Base-by-base conservation (phyloP, 768 basidiomycete species). In the Pulveroboletus sp. region DNA sequence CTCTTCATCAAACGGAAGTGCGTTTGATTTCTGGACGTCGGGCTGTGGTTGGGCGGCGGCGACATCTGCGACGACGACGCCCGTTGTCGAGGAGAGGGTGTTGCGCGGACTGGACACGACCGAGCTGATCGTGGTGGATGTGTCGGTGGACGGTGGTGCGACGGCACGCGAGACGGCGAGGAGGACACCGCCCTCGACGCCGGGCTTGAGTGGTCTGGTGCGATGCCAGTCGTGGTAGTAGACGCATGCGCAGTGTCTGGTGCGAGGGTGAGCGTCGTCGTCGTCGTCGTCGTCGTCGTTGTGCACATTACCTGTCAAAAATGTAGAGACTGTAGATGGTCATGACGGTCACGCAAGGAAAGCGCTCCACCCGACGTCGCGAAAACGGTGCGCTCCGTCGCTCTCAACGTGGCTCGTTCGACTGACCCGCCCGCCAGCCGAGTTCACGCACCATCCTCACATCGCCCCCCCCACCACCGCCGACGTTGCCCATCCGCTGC, bases 221-320 rank as follows among this genome's bases (percentile, higher is more conserved):
- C 91, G 82, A 59, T 94, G 86, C 90, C 92, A 95, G 66, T 95
- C 91, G 56, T 97, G 92, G 66, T 97, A 97, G 72, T 95, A 97
- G 39, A 98, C 80, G 62, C 90, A 92, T 17, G 78, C 79, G 68
- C 94, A 94, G 66, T 97, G 91, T 68, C 95, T 93, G 65, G 36
- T 11, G 29, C 24, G 47, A 43, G 6, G 13, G 10, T 23, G 8
- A 21, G 9, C 1, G 6, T 12, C 21, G 11, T 11, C 21, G 36
- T 10, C 35, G 12, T 19, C 34, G 13, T n/a, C n/a, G n/a, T n/a
- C n/a, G n/a, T 31, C 44, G 23, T 7, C 8, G 41, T 14, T 43
- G 27, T 25, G 24, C 39, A 16, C 38, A 8, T 33, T 40, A 81
- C 89, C 92, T 81, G 69, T 97, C 93, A 65, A 84, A 97, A 58